A percentile compares a stretch with the other conserved stretches of the same genome.
These are phyloP conservation scores for Penicillium aurantiogriseum DNA, from an alignment of 2,329 filamentous ascomycete genomes.

Conservation along the genomic window DNA sequence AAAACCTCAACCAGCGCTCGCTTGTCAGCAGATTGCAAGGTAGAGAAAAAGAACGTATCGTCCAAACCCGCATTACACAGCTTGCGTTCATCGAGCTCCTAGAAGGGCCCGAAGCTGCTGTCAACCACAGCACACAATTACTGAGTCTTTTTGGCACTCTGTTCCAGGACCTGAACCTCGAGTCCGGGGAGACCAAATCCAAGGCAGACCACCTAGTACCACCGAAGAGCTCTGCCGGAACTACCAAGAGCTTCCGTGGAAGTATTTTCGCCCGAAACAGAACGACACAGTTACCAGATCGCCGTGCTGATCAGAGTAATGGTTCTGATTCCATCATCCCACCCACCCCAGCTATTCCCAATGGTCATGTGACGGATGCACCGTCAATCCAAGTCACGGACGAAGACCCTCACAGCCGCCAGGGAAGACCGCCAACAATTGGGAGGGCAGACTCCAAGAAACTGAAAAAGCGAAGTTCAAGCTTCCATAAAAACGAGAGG, in stretches of 20 bases:
- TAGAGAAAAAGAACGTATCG: slow-evolving; percentile 77
- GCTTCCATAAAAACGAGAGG: slow-evolving; percentile 27
- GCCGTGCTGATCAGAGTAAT: slow-evolving; percentile 44
- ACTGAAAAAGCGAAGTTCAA: slow-evolving; percentile 36
- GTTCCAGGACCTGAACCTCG: slow-evolving; percentile 63
- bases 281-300: slow-evolving; percentile 46
- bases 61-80: slow-evolving; percentile 97
- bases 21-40: slow-evolving; percentile 77
- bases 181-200: slow-evolving; percentile 25
- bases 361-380: slow-evolving; percentile 40
- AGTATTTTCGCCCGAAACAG: slow-evolving; percentile 73
- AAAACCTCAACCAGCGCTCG: slow-evolving; percentile 41
- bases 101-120: slow-evolving; percentile 79
- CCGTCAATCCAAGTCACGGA: slow-evolving; percentile 77
- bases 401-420: slow-evolving; percentile 47
- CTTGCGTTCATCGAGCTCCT: slow-evolving; percentile 77
- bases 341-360: slow-evolving; percentile 24
- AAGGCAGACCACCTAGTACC: slow-evolving; percentile 50
- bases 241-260: slow-evolving; percentile 65
- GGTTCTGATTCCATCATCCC: slow-evolving; percentile 22
- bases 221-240: slow-evolving; percentile 69
- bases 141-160: slow-evolving; percentile 77
- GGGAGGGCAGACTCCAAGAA: slow-evolving; percentile 35
- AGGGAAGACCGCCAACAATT: slow-evolving; percentile 31
- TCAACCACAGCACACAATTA: slow-evolving; percentile 84